These are phyloP conservation scores for Ophiostoma novo-ulmi DNA, from an alignment of 2,329 filamentous ascomycete genomes.

Conservation along the genomic window DNA sequence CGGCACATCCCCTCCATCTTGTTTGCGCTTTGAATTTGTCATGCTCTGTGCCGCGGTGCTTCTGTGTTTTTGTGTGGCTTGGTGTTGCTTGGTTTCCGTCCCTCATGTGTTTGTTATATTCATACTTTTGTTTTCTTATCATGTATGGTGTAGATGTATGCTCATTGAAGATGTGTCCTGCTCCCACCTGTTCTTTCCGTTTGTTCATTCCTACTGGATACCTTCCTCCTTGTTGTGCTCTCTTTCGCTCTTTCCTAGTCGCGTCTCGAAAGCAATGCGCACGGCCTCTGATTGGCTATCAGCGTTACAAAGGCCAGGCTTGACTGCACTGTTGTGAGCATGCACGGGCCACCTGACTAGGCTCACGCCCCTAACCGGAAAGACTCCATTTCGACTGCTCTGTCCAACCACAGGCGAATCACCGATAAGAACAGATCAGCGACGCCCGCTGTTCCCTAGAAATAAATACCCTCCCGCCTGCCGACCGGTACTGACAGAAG, in stretches of 20 bases:
- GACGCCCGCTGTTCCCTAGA: slow-evolving; percentile 28
- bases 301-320: slow-evolving; percentile 7
- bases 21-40: not conserved
- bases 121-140: too few relatives aligned
- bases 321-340: too few relatives aligned
- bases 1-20: not conserved
- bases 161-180: too few relatives aligned
- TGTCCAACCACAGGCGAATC: slow-evolving; percentile 30
- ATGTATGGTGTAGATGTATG: too few relatives aligned
- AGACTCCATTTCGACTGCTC: slow-evolving; percentile 17
- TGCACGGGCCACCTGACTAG: not conserved
- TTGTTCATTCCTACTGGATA: not conserved
- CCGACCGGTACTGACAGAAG: slow-evolving; percentile 33
- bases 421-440: slow-evolving; percentile 33
- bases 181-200: too few relatives aligned
- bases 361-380: not conserved
- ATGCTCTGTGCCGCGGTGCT: not conserved
- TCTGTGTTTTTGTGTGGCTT: too few relatives aligned
- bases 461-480: slow-evolving; percentile 38
- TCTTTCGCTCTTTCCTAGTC: slow-evolving; percentile 9
- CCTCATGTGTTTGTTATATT: too few relatives aligned
- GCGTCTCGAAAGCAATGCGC: slow-evolving; percentile 18
- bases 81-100: too few relatives aligned
- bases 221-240: not conserved
- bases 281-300: slow-evolving; percentile 25